These are phyloP conservation scores for Pythium chondricola DNA, from an alignment of 352 stramenopile genomes.

Conservation along the genomic window DNA sequence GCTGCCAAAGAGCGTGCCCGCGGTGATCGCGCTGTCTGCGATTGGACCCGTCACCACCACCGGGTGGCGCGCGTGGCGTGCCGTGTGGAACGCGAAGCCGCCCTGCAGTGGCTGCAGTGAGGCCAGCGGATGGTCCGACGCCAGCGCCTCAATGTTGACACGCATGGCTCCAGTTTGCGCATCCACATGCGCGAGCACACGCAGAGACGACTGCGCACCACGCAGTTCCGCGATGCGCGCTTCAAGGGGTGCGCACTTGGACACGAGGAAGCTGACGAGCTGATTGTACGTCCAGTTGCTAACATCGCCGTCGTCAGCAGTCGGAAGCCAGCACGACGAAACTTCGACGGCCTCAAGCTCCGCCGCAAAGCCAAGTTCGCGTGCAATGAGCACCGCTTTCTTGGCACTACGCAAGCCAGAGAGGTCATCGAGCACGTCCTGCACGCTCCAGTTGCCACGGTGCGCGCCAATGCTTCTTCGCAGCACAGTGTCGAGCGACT, in stretches of 20 bases:
- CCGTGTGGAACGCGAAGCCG: slow-evolving; percentile 76
- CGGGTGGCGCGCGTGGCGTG: slow-evolving; percentile 59
- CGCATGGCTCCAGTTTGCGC: slow-evolving; percentile 38
- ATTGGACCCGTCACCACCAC: slow-evolving; percentile 81
- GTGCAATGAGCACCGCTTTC: slow-evolving; percentile 90
- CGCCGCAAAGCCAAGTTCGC: slow-evolving; percentile 86
- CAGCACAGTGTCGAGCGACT: slow-evolving; percentile 52
- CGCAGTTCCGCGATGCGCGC: slow-evolving; percentile 26
- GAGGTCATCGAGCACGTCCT: slow-evolving; percentile 90
- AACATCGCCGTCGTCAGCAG: slow-evolving; percentile 21
- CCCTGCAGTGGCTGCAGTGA: slow-evolving; percentile 60
- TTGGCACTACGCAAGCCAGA: slow-evolving; percentile 85
- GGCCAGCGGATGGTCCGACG: slow-evolving; percentile 43
- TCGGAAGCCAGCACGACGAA: slow-evolving; percentile 32
- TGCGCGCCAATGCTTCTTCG: slow-evolving; percentile 53
- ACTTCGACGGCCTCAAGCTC: slow-evolving; percentile 70
- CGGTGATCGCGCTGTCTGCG: slow-evolving; percentile 65
- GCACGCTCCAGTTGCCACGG: slow-evolving; percentile 42
- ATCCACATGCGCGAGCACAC: slow-evolving; percentile 54
- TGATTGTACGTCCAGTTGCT: slow-evolving; percentile 43
- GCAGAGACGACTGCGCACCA: slow-evolving; percentile 26
- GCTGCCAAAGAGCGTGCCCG: slow-evolving; percentile 71
- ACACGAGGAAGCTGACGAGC: slow-evolving; percentile 49
- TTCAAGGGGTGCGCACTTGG: slow-evolving; percentile 31
- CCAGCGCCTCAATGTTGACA: slow-evolving; percentile 41